Base-by-base conservation (phyloP, 2,329 filamentous ascomycete species). In the Rutstroemia sp. region DNA sequence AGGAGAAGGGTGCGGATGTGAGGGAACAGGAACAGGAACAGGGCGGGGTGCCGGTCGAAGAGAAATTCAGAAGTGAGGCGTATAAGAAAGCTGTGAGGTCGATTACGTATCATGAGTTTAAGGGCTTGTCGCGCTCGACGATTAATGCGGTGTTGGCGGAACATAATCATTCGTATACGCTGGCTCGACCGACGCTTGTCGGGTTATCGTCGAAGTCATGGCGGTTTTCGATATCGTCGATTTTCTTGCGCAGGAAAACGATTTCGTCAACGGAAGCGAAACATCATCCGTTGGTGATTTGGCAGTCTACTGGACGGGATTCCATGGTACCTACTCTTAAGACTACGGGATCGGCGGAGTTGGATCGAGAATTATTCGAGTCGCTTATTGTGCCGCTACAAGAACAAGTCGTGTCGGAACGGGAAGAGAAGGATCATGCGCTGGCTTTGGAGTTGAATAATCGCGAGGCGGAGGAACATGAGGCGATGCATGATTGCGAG, bases 141-240 rank as follows among this genome's bases (percentile, higher is more conserved):
- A 87, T 92, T 71, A 83, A 85, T 66, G 88, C 86, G 8, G 88
- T 94, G 7, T 78, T 94, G 48, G 88, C 88, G 50, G 89, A 94
- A 70, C 83, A 80, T 66, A 94, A 94, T 71, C 84, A 88, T 71
- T 87, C 85, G 8, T 94, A 92, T 65, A 82, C 86, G 21, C 79
- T 85, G 30, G 84, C 87, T 12, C 79, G 88, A 38, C 81, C 80
- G 16, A 88, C 85, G 2, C 79, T 94, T 16, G 79, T 88, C 53
- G 78, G 78, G 1, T 72, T 92, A 12, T 84, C 85, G 6, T 81
- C 81, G 46, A 88, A 84, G 69, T 89, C 88, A 36, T 94, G 89
- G 89, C 81, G 87, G 48, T 88, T 86, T 59, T 84, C 86, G 38
- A 76, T 92, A 53, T 83, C 86, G 0, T 83, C 81, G 8, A 75